Evolutionary conservation across 2,329 filamentous ascomycete species (phyloP).

Genomic region (Verticillium alfalfae): DNA sequence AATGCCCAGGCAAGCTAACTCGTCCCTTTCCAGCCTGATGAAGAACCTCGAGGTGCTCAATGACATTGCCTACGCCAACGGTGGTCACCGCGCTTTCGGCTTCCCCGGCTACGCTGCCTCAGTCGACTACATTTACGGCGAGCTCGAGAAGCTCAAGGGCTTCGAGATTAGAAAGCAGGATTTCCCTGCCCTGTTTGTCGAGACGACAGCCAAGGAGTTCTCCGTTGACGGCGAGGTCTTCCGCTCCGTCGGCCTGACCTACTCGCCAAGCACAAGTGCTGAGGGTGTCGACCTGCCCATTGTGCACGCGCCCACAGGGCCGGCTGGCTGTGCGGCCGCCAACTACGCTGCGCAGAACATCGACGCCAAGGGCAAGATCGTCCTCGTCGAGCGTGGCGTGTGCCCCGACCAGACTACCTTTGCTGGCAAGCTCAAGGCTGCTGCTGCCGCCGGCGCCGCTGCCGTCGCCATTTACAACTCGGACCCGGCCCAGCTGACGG

Average conservation of each 20-base stretch:
- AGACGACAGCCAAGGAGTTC: constrained; percentile 7
- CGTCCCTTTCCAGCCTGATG: constrained; percentile 1
- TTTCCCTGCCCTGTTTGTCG: constrained; percentile 19
- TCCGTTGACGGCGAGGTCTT: constrained; percentile 17
- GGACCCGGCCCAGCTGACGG: constrained; percentile 20
- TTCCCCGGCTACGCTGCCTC: constrained; percentile 26
- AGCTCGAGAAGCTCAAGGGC: constrained; percentile 19
- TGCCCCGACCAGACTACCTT: constrained; percentile 23
- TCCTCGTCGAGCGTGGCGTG: constrained; percentile 21
- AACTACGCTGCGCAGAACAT: constrained; percentile 17
- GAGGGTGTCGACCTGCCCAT: constrained; percentile 20
- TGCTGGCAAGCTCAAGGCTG: constrained; percentile 21
- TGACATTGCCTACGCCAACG: constrained; percentile 22
- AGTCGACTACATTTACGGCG: constrained; percentile 20
- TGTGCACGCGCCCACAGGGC: constrained; percentile 18
- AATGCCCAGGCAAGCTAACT: neutral
- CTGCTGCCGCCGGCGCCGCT: constrained; percentile 19
- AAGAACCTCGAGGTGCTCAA: constrained; percentile 19
- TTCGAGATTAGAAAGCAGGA: constrained; percentile 22
- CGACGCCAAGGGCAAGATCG: constrained; percentile 21
- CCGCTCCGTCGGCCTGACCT: constrained; percentile 20
- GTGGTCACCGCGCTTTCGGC: constrained; percentile 23
- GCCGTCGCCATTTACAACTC: constrained; percentile 25
- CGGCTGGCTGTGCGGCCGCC: constrained; percentile 15
- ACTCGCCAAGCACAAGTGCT: constrained; percentile 22